Evolutionary conservation across 495 filamentous ascomycete genomes (phyloP).

Genomic region (Acidomyces sp.): DNA sequence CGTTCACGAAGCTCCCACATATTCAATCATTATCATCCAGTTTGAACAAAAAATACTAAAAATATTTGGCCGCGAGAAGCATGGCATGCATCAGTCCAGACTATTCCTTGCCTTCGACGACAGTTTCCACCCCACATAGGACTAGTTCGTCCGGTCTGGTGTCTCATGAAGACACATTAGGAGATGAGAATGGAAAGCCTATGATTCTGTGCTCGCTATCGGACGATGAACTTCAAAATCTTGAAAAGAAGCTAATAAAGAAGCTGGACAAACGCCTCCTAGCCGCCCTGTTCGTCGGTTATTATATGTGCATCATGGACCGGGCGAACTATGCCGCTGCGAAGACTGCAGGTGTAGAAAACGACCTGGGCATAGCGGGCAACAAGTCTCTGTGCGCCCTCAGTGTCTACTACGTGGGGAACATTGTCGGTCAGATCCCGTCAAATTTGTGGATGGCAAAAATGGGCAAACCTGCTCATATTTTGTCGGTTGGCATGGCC

Average conservation of each 20-base stretch:
- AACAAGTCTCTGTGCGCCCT: not conserved
- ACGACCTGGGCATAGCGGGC: not conserved
- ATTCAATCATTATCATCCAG: too few relatives aligned
- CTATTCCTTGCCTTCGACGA: too few relatives aligned
- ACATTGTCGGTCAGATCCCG: not conserved
- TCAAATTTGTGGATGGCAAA: not conserved
- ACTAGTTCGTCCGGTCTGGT: too few relatives aligned
- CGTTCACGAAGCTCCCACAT: too few relatives aligned
- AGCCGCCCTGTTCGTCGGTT: not conserved
- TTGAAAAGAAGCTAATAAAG: not conserved
- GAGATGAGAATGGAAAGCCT: not conserved
- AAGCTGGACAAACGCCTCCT: not conserved
- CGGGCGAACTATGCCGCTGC: not conserved
- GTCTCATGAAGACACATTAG: too few relatives aligned
- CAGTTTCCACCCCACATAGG: too few relatives aligned
- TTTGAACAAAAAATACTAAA: too few relatives aligned
- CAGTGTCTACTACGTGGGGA: not conserved
- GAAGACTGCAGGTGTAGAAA: not conserved
- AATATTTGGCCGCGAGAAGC: too few relatives aligned
- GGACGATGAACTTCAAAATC: not conserved
- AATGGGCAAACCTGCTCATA: not conserved
- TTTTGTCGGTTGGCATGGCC: not conserved
- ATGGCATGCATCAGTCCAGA: too few relatives aligned
- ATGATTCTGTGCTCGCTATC: not conserved
- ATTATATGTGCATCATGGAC: not conserved